Base-by-base conservation (phyloP, 345 rosid genomes). In the Salix udensis region DNA sequence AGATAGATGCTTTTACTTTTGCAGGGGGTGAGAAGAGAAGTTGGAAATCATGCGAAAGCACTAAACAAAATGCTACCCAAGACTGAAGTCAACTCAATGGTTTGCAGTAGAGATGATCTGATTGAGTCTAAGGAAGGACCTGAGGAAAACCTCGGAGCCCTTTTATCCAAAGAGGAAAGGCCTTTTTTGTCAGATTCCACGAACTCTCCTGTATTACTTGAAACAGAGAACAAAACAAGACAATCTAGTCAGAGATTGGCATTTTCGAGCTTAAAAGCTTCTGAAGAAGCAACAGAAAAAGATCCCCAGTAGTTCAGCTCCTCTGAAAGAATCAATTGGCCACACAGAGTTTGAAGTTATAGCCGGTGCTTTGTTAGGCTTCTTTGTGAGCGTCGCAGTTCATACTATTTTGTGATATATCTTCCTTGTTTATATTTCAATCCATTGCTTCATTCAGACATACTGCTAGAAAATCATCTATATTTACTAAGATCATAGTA, bases 1-100 rank as follows among this genome's bases (percentile, higher is more conserved):
- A 39, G 46, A 48, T 37, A 11, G 67, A 48, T 40, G 73, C 62
- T 50, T 11, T 11, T 46, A 30, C 44, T 31, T 68, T 50, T 80
- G 85, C 83, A 94, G 97, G 97, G 97, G 1, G 97, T 92, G 66
- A 83, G 98, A 79, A 90, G 94, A 88, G 98, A 94, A 86, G 98
- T 91, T n/a, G 98, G 98, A 40, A 87, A 81, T 75, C 98, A 94
- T 82, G 94, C 93, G 11, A 89, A 26, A 83, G 79, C 83, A 73
- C 77, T 94, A 67, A 94, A 94, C 84, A 88, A 76, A 61, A 53
- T 86, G 67, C 52, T 86, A 40, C 19, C 26, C 16, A 79, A 81
- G 62, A 24, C 75, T 28, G 80, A 15, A 16, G 40, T 60, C 16
- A 67, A 77, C 44, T 73, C 82, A 10, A 31, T 28, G n/a, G 68